phyloP scores from a whole-genome alignment of 176 grass and related monocot species.

The Chloris gayana region DNA sequence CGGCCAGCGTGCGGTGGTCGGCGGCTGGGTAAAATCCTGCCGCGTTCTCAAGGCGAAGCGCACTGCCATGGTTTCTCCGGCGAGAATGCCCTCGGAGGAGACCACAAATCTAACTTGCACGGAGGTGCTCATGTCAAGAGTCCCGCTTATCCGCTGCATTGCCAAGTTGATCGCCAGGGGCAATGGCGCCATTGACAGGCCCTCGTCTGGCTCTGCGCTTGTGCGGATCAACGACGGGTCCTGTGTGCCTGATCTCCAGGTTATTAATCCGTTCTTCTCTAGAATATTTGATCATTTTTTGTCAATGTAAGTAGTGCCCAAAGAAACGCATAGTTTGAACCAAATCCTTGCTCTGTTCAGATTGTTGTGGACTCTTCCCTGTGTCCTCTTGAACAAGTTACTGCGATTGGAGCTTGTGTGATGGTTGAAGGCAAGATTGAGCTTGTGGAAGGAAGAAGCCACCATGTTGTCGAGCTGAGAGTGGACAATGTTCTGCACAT shows the following conservation, averaged over 20 bases:
- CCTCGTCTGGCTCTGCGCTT: constrained; percentile 13
- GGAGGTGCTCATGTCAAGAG: constrained; percentile 39
- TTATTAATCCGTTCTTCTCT: neutral
- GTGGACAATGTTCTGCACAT: constrained; percentile 64
- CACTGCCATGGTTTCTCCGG: neutral
- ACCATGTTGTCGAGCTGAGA: constrained; percentile 49
- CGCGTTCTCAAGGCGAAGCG: constrained; percentile 31
- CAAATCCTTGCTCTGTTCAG: constrained; percentile 29
- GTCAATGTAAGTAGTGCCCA: neutral
- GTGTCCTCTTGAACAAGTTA: constrained; percentile 50
- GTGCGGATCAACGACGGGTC: constrained; percentile 69
- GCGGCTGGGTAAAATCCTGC: constrained; percentile 67
- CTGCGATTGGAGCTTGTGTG: constrained; percentile 48
- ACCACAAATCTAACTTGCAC: constrained; percentile 36
- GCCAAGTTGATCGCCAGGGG: constrained; percentile 35
- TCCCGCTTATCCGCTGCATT: constrained; percentile 51
- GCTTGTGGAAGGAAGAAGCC: constrained; percentile 15
- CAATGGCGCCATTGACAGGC: neutral
- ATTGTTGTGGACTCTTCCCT: constrained; percentile 55
- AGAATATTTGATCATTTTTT: neutral
- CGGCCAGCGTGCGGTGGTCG: constrained; percentile 46
- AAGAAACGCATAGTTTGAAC: neutral
- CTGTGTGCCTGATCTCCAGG: constrained; percentile 61
- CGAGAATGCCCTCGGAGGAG: neutral
- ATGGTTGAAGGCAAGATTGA: constrained; percentile 60